Percentiles rank a stretch among this genome's conserved stretches.
Conservation (phyloP, 2,329 filamentous ascomycete genomes). For the Claviceps quebecensis region DNA sequence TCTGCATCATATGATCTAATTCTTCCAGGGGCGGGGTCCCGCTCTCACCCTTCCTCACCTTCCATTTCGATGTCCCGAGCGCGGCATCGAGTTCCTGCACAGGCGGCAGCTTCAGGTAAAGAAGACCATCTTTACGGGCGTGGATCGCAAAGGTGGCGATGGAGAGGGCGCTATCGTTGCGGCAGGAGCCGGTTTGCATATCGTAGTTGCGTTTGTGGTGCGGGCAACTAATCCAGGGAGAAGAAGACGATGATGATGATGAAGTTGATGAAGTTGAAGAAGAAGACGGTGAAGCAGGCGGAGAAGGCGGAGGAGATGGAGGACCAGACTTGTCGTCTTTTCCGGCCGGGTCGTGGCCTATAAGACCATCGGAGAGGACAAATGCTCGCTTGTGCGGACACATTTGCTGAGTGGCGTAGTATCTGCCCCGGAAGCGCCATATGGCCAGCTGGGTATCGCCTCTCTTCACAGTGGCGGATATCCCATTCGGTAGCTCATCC, state of each 20-base stretch:
- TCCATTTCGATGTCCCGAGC: slow-evolving; percentile 67
- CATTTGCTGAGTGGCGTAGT: slow-evolving; percentile 86
- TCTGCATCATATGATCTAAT: slow-evolving; percentile 30
- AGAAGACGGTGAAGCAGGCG: no score
- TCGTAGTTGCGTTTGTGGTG: slow-evolving; percentile 85
- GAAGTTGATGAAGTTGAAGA: neutral
- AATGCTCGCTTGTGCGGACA: slow-evolving; percentile 87
- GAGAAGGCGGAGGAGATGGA: no score
- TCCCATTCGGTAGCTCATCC: slow-evolving; percentile 53
- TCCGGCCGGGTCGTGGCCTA: slow-evolving; percentile 38
- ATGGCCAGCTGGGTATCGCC: slow-evolving; percentile 81
- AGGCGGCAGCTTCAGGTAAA: slow-evolving; percentile 70
- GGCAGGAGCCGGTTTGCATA: slow-evolving; percentile 57
- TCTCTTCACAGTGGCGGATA: slow-evolving; percentile 65
- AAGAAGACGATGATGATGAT: neutral
- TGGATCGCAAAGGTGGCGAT: slow-evolving; percentile 75
- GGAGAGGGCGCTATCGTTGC: slow-evolving; percentile 58
- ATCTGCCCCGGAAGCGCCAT: slow-evolving; percentile 68
- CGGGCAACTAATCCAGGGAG: slow-evolving; percentile 75
- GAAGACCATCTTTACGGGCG: slow-evolving; percentile 55
- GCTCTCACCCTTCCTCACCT: slow-evolving; percentile 57
- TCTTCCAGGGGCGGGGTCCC: slow-evolving; percentile 25
- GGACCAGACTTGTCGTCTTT: slow-evolving; percentile 11
- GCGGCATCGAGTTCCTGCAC: slow-evolving; percentile 67
- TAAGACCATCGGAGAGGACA: slow-evolving; percentile 71